Conservation (phyloP, 2,329 filamentous ascomycete species). For the Cladosporium sp. region DNA sequence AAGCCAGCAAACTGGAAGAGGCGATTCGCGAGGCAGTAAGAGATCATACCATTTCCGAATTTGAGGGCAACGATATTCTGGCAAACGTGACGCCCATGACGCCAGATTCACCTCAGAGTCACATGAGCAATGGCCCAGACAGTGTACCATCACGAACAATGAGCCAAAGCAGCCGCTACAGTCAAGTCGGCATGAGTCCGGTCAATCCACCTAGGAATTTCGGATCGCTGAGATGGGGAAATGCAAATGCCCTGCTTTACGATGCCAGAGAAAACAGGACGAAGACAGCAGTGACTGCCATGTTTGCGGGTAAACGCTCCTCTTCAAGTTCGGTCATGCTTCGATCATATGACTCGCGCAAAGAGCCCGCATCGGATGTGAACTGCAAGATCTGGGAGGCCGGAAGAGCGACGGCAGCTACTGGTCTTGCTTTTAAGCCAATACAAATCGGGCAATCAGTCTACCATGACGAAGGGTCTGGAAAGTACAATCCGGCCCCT, state of each 20-base stretch:
- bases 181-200: slow-evolving; percentile 68
- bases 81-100: slow-evolving; percentile 47
- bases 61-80: slow-evolving; percentile 72
- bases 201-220: slow-evolving; percentile 51
- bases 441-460: slow-evolving; percentile 89
- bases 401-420: slow-evolving; percentile 87
- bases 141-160: slow-evolving; percentile 55
- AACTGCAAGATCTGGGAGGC: slow-evolving; percentile 97
- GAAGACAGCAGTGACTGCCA: slow-evolving; percentile 76
- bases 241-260: slow-evolving; percentile 83
- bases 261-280: slow-evolving; percentile 73
- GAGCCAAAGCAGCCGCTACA: slow-evolving; percentile 79
- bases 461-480: slow-evolving; percentile 88
- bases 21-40: slow-evolving; percentile 80
- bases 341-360: slow-evolving; percentile 91
- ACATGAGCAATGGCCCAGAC: neutral
- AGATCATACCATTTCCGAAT: slow-evolving; percentile 70
- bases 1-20: slow-evolving; percentile 91
- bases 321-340: slow-evolving; percentile 64
- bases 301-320: slow-evolving; percentile 77
- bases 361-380: slow-evolving; percentile 83
- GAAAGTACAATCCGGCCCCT: slow-evolving; percentile 87
- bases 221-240: slow-evolving; percentile 60
- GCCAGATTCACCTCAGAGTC: slow-evolving; percentile 40
- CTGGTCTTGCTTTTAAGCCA: slow-evolving; percentile 90